Evolutionary conservation across 2,329 filamentous ascomycete genomes (phyloP).

Genomic region (Aureobasidium melanogenum): DNA sequence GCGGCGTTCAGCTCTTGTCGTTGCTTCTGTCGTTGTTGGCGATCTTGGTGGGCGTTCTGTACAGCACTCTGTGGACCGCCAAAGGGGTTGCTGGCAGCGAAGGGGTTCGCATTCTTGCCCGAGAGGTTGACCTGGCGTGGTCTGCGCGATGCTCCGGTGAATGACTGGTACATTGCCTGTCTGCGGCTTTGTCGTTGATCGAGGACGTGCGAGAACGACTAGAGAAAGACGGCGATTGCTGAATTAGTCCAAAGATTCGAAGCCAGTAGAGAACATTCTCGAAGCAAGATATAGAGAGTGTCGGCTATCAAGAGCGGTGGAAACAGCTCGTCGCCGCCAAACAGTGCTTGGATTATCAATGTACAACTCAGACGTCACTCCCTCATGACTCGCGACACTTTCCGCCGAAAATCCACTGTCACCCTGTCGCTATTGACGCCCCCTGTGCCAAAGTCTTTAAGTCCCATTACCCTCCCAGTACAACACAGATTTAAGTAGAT

Average conservation of each 20-base stretch:
- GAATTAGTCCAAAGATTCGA: background rate
- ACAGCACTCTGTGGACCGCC: conserved; percentile 65
- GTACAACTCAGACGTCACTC: conserved; percentile 6
- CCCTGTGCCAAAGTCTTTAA: too few species aligned
- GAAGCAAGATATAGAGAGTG: background rate
- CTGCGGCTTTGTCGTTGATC: background rate
- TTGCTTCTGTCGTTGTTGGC: conserved; percentile 70
- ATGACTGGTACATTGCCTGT: conserved; percentile 71
- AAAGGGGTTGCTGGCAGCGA: conserved; percentile 52
- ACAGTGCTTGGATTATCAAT: background rate
- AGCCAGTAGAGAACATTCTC: background rate
- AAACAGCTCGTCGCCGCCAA: background rate
- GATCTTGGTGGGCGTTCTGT: conserved; percentile 78
- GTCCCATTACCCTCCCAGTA: too few species aligned
- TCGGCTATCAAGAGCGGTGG: background rate
- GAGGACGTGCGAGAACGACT: background rate
- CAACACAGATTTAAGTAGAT: too few species aligned
- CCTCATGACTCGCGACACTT: background rate
- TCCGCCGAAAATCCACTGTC: background rate
- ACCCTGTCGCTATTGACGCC: background rate
- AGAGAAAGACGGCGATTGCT: background rate
- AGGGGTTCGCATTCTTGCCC: conserved; percentile 73
- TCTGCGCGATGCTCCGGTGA: conserved; percentile 78
- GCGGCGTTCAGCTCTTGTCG: conserved; percentile 67
- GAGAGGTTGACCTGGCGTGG: conserved; percentile 91